Evolutionary conservation across 768 basidiomycete genomes (phyloP).

Genomic region (Tricholoma hemisulphureum): DNA sequence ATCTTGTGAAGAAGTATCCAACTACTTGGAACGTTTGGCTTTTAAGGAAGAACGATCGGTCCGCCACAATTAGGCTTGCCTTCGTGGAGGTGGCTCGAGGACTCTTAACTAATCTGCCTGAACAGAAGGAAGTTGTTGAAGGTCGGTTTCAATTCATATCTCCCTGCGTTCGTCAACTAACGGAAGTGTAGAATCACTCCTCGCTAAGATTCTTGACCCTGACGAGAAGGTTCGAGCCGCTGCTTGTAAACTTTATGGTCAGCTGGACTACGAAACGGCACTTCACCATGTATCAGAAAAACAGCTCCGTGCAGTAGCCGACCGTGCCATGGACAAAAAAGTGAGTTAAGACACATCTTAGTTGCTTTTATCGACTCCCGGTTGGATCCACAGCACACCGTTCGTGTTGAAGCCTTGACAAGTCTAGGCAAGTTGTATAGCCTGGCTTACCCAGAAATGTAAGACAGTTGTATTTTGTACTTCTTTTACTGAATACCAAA

Average conservation of each 20-base stretch:
- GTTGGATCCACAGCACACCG: slow-evolving; percentile 43
- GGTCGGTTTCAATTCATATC: slow-evolving; percentile 40
- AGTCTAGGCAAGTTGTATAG: slow-evolving; percentile 77
- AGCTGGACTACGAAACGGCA: slow-evolving; percentile 88
- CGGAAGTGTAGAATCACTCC: slow-evolving; percentile 48
- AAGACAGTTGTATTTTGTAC: slow-evolving; percentile 27
- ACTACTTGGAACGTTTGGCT: slow-evolving; percentile 86
- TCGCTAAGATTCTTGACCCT: slow-evolving; percentile 72
- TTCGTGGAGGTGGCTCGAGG: slow-evolving; percentile 71
- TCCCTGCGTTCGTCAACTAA: neutral
- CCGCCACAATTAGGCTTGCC: slow-evolving; percentile 64
- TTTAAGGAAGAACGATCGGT: slow-evolving; percentile 74
- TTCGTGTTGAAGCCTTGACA: slow-evolving; percentile 74
- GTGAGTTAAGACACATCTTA: slow-evolving; percentile 34
- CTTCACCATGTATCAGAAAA: slow-evolving; percentile 72
- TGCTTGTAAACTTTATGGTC: slow-evolving; percentile 75
- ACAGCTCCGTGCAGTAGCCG: slow-evolving; percentile 64
- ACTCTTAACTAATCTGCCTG: slow-evolving; percentile 63
- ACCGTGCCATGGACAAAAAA: slow-evolving; percentile 83
- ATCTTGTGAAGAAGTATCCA: slow-evolving; percentile 78
- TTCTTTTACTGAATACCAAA: slow-evolving; percentile 3
- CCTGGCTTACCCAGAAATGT: slow-evolving; percentile 90
- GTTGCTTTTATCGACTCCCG: neutral
- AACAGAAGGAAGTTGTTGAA: slow-evolving; percentile 69
- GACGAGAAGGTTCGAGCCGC: slow-evolving; percentile 91